phyloP scores from a whole-genome alignment of 2,329 filamentous ascomycete species.

The Beauveria brongniartii region DNA sequence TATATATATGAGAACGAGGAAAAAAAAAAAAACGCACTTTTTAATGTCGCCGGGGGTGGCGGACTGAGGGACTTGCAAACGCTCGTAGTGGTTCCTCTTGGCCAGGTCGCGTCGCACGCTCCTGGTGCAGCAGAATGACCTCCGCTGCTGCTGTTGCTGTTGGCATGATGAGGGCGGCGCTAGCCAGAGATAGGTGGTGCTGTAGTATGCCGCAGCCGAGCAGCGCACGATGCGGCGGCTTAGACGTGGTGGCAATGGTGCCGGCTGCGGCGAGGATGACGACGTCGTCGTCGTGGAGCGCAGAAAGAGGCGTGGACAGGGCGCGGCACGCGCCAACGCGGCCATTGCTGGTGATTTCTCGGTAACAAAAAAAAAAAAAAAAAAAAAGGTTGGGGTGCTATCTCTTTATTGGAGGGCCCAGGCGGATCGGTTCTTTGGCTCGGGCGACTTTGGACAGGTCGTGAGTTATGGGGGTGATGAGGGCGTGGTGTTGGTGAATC shows the following conservation, averaged over 20 bases:
- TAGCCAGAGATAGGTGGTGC: not conserved
- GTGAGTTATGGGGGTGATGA: not conserved
- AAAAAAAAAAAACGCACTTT: constrained; percentile 42
- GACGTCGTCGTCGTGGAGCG: not conserved
- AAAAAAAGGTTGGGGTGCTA: not conserved
- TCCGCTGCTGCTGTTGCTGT: constrained; percentile 15
- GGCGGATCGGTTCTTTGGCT: not conserved
- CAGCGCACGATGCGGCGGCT: not conserved
- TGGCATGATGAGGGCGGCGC: not conserved
- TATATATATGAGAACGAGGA: not conserved
- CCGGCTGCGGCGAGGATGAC: not conserved
- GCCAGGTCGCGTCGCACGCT: constrained; percentile 17
- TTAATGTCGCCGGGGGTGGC: constrained; percentile 76
- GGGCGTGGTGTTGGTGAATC: not conserved
- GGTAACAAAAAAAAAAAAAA: no score
- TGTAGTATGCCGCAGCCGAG: not conserved
- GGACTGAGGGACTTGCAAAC: constrained; percentile 60
- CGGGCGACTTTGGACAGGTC: not conserved
- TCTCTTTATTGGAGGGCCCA: not conserved
- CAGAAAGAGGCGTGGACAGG: not conserved
- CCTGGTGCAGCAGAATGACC: constrained; percentile 17
- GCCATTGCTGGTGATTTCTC: not conserved
- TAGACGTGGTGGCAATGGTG: not conserved
- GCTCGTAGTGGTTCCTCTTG: constrained; percentile 68
- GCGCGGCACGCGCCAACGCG: not conserved